phyloP scores from a whole-genome alignment of 805 yeast genomes.

The Ogataea paradorogensis region DNA sequence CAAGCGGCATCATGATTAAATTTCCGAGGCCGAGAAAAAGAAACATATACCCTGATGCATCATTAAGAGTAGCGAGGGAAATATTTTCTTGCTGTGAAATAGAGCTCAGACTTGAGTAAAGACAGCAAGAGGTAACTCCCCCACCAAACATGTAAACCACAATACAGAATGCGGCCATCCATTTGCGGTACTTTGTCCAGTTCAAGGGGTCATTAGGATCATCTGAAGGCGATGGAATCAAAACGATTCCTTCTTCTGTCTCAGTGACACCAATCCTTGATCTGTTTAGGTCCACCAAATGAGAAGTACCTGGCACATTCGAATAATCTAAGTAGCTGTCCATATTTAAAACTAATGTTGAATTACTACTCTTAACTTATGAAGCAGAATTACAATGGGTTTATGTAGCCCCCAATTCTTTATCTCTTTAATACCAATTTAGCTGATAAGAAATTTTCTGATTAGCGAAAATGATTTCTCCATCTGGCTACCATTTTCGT shows the following conservation, averaged over 20 bases:
- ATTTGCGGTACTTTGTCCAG: constrained; percentile 53
- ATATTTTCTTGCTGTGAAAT: constrained; percentile 22
- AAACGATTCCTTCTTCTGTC: constrained; percentile 39
- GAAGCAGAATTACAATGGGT: too few species aligned
- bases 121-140: constrained; percentile 26
- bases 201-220: constrained; percentile 71
- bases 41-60: constrained; percentile 39
- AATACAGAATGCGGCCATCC: constrained; percentile 43
- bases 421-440: too few species aligned
- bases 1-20: constrained; percentile 37
- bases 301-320: constrained; percentile 14
- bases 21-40: constrained; percentile 41
- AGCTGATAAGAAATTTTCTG: too few species aligned
- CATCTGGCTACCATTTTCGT: too few species aligned
- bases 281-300: constrained; percentile 14
- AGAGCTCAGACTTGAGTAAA: constrained; percentile 28
- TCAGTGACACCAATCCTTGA: constrained; percentile 8
- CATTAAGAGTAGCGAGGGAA: constrained; percentile 30
- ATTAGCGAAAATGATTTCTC: too few species aligned
- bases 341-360: too few species aligned
- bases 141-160: constrained; percentile 36
- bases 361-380: too few species aligned
- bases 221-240: constrained; percentile 64
- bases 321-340: neutral
- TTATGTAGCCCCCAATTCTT: too few species aligned